Percentiles rank a stretch among this genome's conserved stretches.
phyloP scores from a whole-genome alignment of 768 basidiomycete species.

The Macrolepiota albuminosa region DNA sequence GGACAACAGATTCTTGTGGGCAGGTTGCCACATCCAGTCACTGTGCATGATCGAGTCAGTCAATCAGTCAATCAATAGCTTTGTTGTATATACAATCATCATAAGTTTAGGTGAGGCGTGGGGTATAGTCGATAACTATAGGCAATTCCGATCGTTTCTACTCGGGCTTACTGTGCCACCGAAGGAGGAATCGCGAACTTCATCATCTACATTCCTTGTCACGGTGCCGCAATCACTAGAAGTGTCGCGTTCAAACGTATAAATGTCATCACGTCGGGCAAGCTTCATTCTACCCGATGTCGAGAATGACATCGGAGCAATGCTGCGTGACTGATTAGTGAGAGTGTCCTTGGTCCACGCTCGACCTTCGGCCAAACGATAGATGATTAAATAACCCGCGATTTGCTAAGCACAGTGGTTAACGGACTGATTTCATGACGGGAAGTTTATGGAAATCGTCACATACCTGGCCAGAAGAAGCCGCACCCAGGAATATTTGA shows the following conservation, averaged over 20 bases:
- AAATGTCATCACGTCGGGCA: not conserved
- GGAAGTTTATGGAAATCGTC: not conserved
- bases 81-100: not conserved
- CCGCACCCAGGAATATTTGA: slow-evolving; percentile 25
- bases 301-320: slow-evolving; percentile 15
- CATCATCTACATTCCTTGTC: not conserved
- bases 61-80: not conserved
- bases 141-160: not conserved
- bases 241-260: slow-evolving; percentile 1
- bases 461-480: slow-evolving; percentile 25
- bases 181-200: not conserved
- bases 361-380: not conserved
- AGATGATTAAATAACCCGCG: not conserved
- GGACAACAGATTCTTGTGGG: not conserved
- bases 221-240: not conserved
- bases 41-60: not conserved
- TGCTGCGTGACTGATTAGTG: slow-evolving; percentile 6
- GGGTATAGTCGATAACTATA: not conserved
- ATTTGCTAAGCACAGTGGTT: slow-evolving; percentile 29
- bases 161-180: not conserved
- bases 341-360: slow-evolving; percentile 19
- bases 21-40: not conserved
- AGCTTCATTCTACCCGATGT: not conserved
- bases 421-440: not conserved
- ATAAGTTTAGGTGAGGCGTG: not conserved